These are phyloP conservation scores for Colletotrichum spaethianum DNA, from an alignment of 2,329 filamentous ascomycete species.

Conservation along the genomic window DNA sequence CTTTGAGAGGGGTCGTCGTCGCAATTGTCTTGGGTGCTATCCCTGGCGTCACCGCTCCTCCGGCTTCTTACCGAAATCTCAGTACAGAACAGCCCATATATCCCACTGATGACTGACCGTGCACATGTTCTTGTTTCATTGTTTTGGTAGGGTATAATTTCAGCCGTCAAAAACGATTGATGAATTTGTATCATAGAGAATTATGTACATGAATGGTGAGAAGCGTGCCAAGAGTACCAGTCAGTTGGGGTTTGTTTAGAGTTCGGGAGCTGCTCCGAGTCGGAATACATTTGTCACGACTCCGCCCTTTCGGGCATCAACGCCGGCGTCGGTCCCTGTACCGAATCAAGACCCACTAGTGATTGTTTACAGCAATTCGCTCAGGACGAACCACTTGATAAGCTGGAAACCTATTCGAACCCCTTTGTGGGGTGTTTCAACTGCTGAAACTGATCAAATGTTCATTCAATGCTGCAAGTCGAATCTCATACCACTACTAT, in stretches of 20 bases:
- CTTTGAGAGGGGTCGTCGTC: not conserved
- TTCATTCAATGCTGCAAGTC: not conserved
- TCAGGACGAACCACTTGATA: not conserved
- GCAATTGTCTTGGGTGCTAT: not conserved
- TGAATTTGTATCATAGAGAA: not conserved
- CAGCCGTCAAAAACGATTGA: not conserved
- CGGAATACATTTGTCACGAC: constrained; percentile 27
- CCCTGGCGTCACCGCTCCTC: not conserved
- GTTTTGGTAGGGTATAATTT: not conserved
- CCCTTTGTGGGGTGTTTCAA: fast-evolving
- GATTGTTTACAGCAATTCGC: not conserved
- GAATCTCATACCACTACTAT: not conserved
- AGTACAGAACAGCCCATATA: not conserved
- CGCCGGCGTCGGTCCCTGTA: constrained; percentile 24
- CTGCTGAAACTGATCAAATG: not conserved
- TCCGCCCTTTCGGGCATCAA: constrained; percentile 7
- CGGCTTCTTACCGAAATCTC: not conserved
- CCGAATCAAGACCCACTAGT: constrained; percentile 5
- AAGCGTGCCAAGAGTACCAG: not conserved
- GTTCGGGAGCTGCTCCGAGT: constrained; percentile 17
- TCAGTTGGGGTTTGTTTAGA: too few relatives aligned
- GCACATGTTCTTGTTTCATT: not conserved
- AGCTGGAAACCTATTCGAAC: too few relatives aligned
- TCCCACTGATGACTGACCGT: not conserved
- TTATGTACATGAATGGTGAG: not conserved